These are phyloP conservation scores for Myrica gale DNA, from an alignment of 306 rosid genomes.

Conservation along the genomic window DNA sequence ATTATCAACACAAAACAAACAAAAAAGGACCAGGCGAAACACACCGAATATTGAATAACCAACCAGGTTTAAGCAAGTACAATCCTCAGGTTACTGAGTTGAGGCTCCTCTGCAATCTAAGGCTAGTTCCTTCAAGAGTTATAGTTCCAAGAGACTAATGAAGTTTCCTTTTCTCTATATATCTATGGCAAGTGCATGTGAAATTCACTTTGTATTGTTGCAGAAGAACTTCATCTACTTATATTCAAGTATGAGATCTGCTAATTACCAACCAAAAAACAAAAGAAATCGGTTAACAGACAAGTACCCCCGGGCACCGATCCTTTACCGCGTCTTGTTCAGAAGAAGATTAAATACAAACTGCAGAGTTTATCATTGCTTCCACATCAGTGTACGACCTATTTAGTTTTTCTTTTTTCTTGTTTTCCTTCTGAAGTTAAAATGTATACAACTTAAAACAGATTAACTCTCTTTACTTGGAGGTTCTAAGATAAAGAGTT, in stretches of 20 bases:
- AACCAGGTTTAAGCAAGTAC: too few relatives aligned
- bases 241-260: neutral
- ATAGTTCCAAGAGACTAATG: too few relatives aligned
- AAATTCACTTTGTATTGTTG: neutral
- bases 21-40: neutral
- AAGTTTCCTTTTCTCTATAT: neutral
- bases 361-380: neutral
- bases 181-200: neutral
- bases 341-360: neutral
- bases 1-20: slow-evolving; percentile 19
- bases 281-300: neutral
- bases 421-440: neutral
- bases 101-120: neutral
- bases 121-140: too few relatives aligned
- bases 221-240: neutral
- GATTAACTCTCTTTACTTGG: neutral
- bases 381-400: neutral
- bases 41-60: too few relatives aligned
- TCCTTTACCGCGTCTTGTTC: neutral
- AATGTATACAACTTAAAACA: neutral
- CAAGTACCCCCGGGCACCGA: neutral
- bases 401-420: neutral
- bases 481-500: neutral
- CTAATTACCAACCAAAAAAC: too few relatives aligned
- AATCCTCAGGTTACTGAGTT: too few relatives aligned